These are phyloP conservation scores for Misopates orontium DNA, from an alignment of 257 asterid genomes.

Conservation along the genomic window DNA sequence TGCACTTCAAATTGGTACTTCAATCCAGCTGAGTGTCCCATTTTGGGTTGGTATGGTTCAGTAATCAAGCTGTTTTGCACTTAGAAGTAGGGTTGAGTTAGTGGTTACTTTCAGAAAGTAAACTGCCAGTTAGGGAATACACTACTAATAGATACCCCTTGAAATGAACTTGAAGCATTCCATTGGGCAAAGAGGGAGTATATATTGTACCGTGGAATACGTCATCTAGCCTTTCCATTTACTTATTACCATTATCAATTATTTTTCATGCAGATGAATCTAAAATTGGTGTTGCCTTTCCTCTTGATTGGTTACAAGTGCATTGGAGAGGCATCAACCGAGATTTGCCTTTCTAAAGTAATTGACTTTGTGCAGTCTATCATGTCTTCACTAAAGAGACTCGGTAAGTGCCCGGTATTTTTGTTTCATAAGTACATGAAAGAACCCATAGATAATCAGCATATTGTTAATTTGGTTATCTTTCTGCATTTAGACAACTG, in stretches of 20 bases:
- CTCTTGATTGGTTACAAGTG: constrained; percentile 80
- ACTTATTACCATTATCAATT: constrained; percentile 13
- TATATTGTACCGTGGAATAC: constrained; percentile 13
- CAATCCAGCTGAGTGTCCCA: not conserved
- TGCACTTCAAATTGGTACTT: constrained; percentile 3
- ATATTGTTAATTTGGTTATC: not conserved
- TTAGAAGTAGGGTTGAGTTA: not conserved
- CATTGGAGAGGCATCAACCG: constrained; percentile 74
- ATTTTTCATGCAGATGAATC: constrained; percentile 65
- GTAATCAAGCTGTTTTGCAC: not conserved
- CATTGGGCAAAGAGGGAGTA: not conserved
- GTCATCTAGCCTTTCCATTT: not conserved
- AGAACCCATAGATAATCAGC: constrained; percentile 6
- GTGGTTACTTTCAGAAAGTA: not conserved
- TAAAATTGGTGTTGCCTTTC: constrained; percentile 61
- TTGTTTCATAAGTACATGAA: constrained; percentile 3
- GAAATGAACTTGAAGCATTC: not conserved
- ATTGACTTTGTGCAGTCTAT: constrained; percentile 61
- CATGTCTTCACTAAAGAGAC: constrained; percentile 48
- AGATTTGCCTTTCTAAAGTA: constrained; percentile 54
- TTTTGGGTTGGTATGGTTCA: not conserved
- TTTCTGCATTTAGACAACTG: not conserved
- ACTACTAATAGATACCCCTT: not conserved
- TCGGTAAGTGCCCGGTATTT: constrained; percentile 52
- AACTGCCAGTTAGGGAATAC: not conserved